Evolutionary conservation across 768 basidiomycete genomes (phyloP).

Genomic region (Podaxis sp.): DNA sequence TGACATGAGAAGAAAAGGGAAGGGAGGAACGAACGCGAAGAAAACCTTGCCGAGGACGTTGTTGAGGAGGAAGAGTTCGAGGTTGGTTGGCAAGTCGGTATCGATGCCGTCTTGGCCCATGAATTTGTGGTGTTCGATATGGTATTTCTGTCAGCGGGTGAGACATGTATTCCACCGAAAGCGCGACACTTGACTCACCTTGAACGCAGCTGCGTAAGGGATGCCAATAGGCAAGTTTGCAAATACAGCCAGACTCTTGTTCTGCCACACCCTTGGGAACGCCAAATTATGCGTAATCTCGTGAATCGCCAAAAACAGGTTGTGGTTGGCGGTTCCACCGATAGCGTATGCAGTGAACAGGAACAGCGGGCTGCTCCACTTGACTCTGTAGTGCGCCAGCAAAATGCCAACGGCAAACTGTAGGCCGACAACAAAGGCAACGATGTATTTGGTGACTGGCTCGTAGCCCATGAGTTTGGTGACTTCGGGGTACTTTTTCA

Average conservation of each 20-base stretch:
- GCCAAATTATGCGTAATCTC: slow-evolving; percentile 99
- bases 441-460: slow-evolving; percentile 87
- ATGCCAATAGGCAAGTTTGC: slow-evolving; percentile 94
- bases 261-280: slow-evolving; percentile 77
- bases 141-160: slow-evolving; percentile 61
- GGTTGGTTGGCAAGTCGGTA: slow-evolving; percentile 85
- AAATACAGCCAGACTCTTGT: slow-evolving; percentile 86
- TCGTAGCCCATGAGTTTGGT: slow-evolving; percentile 97
- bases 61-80: slow-evolving; percentile 86
- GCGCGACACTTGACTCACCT: slow-evolving; percentile 44
- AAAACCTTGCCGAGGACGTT: slow-evolving; percentile 98
- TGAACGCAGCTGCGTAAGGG: slow-evolving; percentile 95
- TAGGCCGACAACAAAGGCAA: slow-evolving; percentile 75
- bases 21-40: slow-evolving; percentile 75
- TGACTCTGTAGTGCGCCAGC: not conserved
- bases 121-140: slow-evolving; percentile 96
- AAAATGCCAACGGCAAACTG: slow-evolving; percentile 65
- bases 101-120: slow-evolving; percentile 96
- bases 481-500: slow-evolving; percentile 95
- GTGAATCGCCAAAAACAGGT: slow-evolving; percentile 96
- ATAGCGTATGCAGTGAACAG: slow-evolving; percentile 77
- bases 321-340: slow-evolving; percentile 96
- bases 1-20: not conserved
- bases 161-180: not conserved
- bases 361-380: slow-evolving; percentile 52